These are phyloP conservation scores for Taxawa tesnikishii DNA, from an alignment of 2,329 filamentous ascomycete species.

Conservation along the genomic window DNA sequence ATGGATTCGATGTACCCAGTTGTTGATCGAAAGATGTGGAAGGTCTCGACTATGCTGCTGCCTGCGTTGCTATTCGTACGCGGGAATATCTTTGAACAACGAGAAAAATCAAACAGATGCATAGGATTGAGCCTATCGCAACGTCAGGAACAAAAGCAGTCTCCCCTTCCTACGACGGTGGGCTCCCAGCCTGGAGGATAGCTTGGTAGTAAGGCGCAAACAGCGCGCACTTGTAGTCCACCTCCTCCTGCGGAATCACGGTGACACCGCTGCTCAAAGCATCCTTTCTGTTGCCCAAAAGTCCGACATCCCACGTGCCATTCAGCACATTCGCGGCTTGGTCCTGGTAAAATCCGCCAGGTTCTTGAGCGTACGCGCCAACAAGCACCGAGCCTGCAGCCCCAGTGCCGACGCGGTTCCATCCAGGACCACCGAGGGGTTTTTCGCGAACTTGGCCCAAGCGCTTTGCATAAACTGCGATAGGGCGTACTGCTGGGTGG, in stretches of 20 bases:
- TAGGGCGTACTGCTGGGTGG: conserved; percentile 20
- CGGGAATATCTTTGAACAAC: too few species aligned
- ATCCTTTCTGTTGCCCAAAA: conserved; percentile 15
- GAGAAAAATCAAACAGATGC: too few species aligned
- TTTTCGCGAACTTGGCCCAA: conserved; percentile 25
- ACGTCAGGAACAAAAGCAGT: too few species aligned
- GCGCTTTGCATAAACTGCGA: conserved; percentile 17
- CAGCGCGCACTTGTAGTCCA: conserved; percentile 16
- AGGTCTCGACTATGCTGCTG: too few species aligned
- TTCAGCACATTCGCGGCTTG: conserved; percentile 8
- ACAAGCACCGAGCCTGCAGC: conserved; percentile 11
- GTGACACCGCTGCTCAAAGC: conserved; percentile 15
- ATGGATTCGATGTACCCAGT: too few species aligned
- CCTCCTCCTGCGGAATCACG: conserved; percentile 15
- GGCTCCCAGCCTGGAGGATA: too few species aligned
- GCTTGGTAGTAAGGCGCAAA: conserved; percentile 12
- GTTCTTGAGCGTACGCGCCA: conserved; percentile 9
- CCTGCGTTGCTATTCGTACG: too few species aligned
- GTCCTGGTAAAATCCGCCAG: conserved; percentile 12
- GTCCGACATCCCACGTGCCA: conserved; percentile 13
- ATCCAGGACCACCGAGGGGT: conserved; percentile 24
- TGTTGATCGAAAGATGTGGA: too few species aligned
- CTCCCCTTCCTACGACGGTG: too few species aligned
- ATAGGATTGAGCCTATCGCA: too few species aligned
- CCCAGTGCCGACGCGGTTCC: conserved; percentile 18